Conservation (phyloP, 169 alveolate genomes). For the Plasmodium billcollinsi region DNA sequence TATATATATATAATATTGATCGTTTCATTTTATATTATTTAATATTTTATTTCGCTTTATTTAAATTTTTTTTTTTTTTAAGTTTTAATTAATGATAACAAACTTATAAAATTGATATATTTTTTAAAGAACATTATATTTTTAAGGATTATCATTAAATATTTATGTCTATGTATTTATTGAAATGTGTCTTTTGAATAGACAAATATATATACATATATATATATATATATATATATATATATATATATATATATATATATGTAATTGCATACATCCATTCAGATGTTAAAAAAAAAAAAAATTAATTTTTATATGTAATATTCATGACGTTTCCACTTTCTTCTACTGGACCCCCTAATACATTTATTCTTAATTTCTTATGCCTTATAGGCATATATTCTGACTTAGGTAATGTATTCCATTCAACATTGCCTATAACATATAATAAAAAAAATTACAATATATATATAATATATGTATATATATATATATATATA, state of each 20-base stretch:
- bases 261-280: background rate
- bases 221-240: background rate
- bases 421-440: constrained; percentile 54
- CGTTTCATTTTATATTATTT: background rate
- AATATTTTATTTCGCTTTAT: background rate
- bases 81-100: constrained; percentile 5
- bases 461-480: background rate
- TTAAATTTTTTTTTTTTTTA: constrained; percentile 23
- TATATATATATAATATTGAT: constrained; percentile 1
- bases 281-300: background rate
- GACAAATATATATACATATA: background rate
- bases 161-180: background rate
- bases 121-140: constrained; percentile 51
- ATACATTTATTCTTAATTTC: background rate
- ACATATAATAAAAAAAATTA: constrained; percentile 1
- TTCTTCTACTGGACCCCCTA: constrained; percentile 73
- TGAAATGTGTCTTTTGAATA: background rate
- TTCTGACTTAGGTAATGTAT: background rate
- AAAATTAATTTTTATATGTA: constrained; percentile 22
- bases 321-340: constrained; percentile 38
- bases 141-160: constrained; percentile 18
- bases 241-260: background rate
- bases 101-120: constrained; percentile 20
- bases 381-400: background rate
- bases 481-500: background rate